These are phyloP conservation scores for Groenewaldozyma sp. DNA, from an alignment of 1,139 yeast species.

Conservation along the genomic window DNA sequence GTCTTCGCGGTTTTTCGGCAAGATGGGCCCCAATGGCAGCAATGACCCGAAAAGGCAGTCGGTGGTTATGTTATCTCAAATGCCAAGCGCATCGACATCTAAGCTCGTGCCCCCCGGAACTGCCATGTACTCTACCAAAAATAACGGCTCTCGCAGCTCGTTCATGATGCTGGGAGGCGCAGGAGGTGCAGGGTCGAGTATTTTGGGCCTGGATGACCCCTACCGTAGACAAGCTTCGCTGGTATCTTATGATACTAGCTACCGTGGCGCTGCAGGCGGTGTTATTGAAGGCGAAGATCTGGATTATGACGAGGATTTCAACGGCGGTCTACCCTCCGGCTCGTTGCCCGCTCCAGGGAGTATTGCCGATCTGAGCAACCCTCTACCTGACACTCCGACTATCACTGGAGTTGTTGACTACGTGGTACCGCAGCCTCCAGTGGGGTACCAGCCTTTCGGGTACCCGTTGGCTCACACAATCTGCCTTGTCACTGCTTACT, in stretches of 20 bases:
- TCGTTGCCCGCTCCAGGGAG: slow-evolving; percentile 8
- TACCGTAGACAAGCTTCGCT: slow-evolving; percentile 15
- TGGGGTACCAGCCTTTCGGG: slow-evolving; percentile 77
- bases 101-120: slow-evolving; percentile 29
- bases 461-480: slow-evolving; percentile 82
- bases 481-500: slow-evolving; percentile 84
- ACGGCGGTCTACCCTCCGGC: not conserved
- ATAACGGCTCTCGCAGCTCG: slow-evolving; percentile 22
- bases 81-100: slow-evolving; percentile 28
- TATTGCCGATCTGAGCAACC: slow-evolving; percentile 8
- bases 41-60: slow-evolving; percentile 16
- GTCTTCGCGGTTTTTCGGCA: slow-evolving; percentile 16
- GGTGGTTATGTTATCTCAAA: slow-evolving; percentile 31
- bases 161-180: slow-evolving; percentile 15
- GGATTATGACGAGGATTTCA: slow-evolving; percentile 12
- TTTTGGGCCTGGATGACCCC: no score
- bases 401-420: slow-evolving; percentile 45
- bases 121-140: slow-evolving; percentile 20
- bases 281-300: slow-evolving; percentile 10
- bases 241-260: slow-evolving; percentile 21
- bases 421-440: slow-evolving; percentile 84
- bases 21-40: slow-evolving; percentile 7
- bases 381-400: slow-evolving; percentile 7
- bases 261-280: slow-evolving; percentile 20
- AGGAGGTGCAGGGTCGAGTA: slow-evolving; percentile 5